Conservation (phyloP, 805 yeast species). For the Blastobotrys chiropterorum region DNA sequence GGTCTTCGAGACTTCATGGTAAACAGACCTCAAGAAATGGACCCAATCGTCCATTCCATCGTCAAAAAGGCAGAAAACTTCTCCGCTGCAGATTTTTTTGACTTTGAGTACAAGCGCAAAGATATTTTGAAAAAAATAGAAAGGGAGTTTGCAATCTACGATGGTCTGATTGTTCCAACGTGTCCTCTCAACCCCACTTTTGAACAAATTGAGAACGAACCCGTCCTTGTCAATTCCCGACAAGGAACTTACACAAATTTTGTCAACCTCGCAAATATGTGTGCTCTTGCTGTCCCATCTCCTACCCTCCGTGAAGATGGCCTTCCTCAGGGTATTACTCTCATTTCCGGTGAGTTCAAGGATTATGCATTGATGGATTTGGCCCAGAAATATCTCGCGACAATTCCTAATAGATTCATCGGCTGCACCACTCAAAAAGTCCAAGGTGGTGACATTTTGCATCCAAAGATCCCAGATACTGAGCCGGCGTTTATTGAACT, state of each 20-base stretch:
- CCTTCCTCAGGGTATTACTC: slow-evolving; percentile 83
- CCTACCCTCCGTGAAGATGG: slow-evolving; percentile 88
- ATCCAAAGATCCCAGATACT: slow-evolving; percentile 42
- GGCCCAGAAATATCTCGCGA: slow-evolving; percentile 60
- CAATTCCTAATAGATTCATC: slow-evolving; percentile 44
- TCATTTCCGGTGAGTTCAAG: slow-evolving; percentile 73
- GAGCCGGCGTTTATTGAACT: slow-evolving; percentile 47
- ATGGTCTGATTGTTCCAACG: slow-evolving; percentile 84
- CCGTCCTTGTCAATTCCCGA: slow-evolving; percentile 72
- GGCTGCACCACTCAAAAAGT: slow-evolving; percentile 45
- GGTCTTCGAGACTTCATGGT: slow-evolving; percentile 68
- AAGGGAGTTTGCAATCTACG: slow-evolving; percentile 50
- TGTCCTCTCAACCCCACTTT: slow-evolving; percentile 89
- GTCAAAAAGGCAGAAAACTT: slow-evolving; percentile 72
- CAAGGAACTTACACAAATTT: slow-evolving; percentile 99
- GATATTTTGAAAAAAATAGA: slow-evolving; percentile 63
- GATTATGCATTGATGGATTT: slow-evolving; percentile 85
- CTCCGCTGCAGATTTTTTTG: slow-evolving; percentile 78
- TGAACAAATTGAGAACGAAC: slow-evolving; percentile 65
- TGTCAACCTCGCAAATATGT: slow-evolving; percentile 87
- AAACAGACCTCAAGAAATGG: slow-evolving; percentile 68
- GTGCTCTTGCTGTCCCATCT: slow-evolving; percentile 86
- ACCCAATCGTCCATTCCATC: slow-evolving; percentile 75
- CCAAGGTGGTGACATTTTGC: slow-evolving; percentile 33
- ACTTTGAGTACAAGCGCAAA: slow-evolving; percentile 81